Percentiles rank a stretch among this genome's conserved stretches.
Evolutionary conservation across 75 land plant species (phyloP).

Genomic region (Chamaecyparis obtusa): DNA sequence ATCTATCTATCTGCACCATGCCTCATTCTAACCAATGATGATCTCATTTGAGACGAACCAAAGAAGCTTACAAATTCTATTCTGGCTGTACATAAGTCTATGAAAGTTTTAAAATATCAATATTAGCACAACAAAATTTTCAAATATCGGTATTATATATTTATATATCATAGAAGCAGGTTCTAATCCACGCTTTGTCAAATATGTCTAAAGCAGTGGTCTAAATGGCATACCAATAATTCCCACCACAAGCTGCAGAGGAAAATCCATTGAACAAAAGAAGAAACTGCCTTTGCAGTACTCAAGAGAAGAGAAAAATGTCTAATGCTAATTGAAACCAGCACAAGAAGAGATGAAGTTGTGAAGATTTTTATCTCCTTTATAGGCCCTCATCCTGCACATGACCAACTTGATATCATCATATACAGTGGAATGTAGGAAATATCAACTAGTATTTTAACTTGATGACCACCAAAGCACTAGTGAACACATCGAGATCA

Average conservation of each 20-base stretch:
- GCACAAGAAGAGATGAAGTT: not conserved
- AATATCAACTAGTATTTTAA: not conserved
- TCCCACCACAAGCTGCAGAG: not conserved
- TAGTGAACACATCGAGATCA: not conserved
- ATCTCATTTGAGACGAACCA: not conserved
- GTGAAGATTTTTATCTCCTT: not conserved
- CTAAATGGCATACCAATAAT: not conserved
- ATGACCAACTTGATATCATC: not conserved
- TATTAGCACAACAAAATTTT: too few species aligned
- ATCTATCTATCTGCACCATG: too few species aligned
- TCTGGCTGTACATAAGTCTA: too few species aligned
- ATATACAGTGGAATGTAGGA: not conserved
- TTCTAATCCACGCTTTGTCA: too few species aligned
- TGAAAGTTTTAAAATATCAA: too few species aligned
- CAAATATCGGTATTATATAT: too few species aligned
- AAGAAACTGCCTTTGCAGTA: not conserved
- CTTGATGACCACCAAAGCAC: not conserved
- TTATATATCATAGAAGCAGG: too few species aligned
- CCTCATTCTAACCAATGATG: not conserved
- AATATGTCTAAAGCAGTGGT: not conserved
- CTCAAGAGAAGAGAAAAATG: too few species aligned
- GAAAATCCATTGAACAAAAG: not conserved
- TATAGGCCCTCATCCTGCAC: not conserved
- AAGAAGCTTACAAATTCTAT: too few species aligned
- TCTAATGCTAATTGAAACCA: not conserved